Base-by-base conservation (phyloP, 805 yeast genomes). In the Kluyveromyces starmeri region DNA sequence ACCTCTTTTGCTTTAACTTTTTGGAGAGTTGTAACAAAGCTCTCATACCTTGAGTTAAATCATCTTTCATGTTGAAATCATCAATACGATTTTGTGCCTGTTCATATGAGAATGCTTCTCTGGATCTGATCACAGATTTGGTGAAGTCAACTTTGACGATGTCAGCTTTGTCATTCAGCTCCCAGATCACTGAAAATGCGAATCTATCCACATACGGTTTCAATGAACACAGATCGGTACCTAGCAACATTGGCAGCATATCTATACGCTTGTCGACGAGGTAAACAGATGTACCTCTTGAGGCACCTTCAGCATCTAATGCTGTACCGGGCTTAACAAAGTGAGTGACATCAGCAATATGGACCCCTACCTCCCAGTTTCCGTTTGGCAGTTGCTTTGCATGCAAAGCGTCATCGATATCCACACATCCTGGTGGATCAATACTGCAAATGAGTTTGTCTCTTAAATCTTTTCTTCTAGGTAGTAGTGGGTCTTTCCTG, bases 351-450 rank as follows among this genome's bases (percentile, higher is more conserved):
- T 92, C 99, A 7, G 99, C 99, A 64, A 92, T 92, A 54, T 92
- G 99, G 20, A 92, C 99, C 52, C 99, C 99, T 37, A 92, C 95
- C 57, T 92, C 95, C 66, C 73, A 86, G 55, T 89, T 84, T 1
- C 98, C 98, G 56, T 92, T 92, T 2, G 95, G 86, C 32, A 92
- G 68, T 35, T 56, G 55, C 43, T 71, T 65, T 0, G 97, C 97
- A 54, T 92, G 99, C 32, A 92, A 66, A 1, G 99, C 98, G 65
- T 92, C 96, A 65, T 92, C 99, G 50, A 92, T 92, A 73, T 92
- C 99, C 45, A 88, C 96, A 75, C 97, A 89, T 20, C 82, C 80
- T 2, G 96, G 96, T 7, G 99, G 99, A 67, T 92, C 99, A 47
- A 92, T 92, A 16, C 95, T 82, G 57, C 99, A 92, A 26, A 92